Percentiles rank a stretch among this genome's conserved stretches.
These are phyloP conservation scores for Diaporthe caulivora DNA, from an alignment of 2,329 filamentous ascomycete genomes.

Conservation along the genomic window DNA sequence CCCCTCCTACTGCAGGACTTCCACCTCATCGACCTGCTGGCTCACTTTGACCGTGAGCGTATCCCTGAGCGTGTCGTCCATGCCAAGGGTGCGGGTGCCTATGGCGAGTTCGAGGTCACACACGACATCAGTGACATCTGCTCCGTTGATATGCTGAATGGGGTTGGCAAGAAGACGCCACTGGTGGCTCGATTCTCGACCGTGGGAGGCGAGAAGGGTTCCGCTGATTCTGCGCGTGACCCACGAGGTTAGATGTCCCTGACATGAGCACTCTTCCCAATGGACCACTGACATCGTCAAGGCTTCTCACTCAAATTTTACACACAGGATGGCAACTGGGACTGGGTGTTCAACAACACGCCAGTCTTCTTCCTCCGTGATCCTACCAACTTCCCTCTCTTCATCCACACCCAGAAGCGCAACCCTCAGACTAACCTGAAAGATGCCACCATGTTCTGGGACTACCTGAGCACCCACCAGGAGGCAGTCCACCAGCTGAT, in stretches of 20 bases:
- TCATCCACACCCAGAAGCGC: conserved; percentile 84
- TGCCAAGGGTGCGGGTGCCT: conserved; percentile 45
- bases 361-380: conserved; percentile 83
- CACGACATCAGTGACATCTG: conserved; percentile 42
- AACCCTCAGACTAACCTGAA: conserved; percentile 79
- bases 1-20: conserved; percentile 75
- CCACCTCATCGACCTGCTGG: conserved; percentile 73
- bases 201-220: conserved; percentile 78
- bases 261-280: no score
- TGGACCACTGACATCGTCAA: background rate
- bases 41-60: conserved; percentile 61
- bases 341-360: conserved; percentile 82
- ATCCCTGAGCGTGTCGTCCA: conserved; percentile 46
- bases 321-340: conserved; percentile 81
- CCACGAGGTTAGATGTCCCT: conserved; percentile 66
- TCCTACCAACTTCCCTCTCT: conserved; percentile 79
- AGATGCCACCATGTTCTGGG: conserved; percentile 76
- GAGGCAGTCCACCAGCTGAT: conserved; percentile 75
- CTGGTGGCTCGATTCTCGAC: conserved; percentile 81
- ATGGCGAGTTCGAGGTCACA: conserved; percentile 44
- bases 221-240: conserved; percentile 82
- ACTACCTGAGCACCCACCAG: conserved; percentile 68
- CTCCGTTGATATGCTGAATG: background rate
- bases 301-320: conserved; percentile 80
- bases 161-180: conserved; percentile 60